Evolutionary conservation across 2,329 filamentous ascomycete genomes (phyloP).

Genomic region (Purpureocillium lavendulum): DNA sequence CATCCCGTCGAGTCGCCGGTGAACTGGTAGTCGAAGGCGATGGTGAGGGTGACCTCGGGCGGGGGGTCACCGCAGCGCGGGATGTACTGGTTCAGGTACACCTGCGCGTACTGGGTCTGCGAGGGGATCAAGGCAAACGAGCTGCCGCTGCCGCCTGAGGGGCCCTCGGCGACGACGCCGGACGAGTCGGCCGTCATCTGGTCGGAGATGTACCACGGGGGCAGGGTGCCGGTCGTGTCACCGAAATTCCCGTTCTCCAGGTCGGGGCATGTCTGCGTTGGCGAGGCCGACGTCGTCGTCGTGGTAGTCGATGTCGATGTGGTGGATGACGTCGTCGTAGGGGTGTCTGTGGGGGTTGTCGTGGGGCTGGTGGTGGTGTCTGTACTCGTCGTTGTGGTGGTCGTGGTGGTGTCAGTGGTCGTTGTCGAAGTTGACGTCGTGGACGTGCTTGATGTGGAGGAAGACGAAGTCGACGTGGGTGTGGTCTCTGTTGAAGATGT

Average conservation of each 20-base stretch:
- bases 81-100: slow-evolving; percentile 7
- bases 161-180: neutral
- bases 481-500: neutral
- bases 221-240: neutral
- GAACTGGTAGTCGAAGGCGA: slow-evolving; percentile 6
- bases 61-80: slow-evolving; percentile 5
- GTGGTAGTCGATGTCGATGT: neutral
- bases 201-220: slow-evolving; percentile 8
- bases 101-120: slow-evolving; percentile 5
- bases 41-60: slow-evolving; percentile 4
- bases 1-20: slow-evolving; percentile 5
- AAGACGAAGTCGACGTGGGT: neutral
- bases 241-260: slow-evolving; percentile 5
- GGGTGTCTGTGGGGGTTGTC: neutral
- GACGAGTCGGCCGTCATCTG: slow-evolving; percentile 6
- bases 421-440: neutral
- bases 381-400: neutral
- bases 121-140: slow-evolving; percentile 8
- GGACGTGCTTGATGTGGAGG: neutral
- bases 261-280: slow-evolving; percentile 3
- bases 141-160: neutral
- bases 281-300: neutral
- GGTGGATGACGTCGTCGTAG: neutral
- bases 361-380: neutral
- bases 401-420: neutral